Conservation (phyloP, 2,329 filamentous ascomycete species). For the Colletotrichum brevisporum region DNA sequence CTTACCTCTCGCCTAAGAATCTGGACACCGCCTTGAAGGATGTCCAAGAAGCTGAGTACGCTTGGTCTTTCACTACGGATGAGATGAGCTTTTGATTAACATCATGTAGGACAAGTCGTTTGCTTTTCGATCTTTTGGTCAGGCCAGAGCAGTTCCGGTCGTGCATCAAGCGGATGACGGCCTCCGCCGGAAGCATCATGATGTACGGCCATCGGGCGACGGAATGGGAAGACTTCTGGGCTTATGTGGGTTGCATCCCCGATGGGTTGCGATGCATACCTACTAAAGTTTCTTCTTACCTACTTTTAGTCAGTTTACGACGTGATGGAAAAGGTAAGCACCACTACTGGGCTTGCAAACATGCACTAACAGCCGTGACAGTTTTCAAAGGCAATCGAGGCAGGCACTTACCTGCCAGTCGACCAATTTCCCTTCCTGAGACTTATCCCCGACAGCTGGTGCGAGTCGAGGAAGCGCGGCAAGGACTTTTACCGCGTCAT, state of each 20-base stretch:
- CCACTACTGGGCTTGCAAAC: neutral
- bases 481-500: conserved; percentile 55
- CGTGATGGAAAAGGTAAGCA: conserved; percentile 3
- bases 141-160: conserved; percentile 15
- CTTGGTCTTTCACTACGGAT: neutral
- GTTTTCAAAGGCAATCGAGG: conserved; percentile 57
- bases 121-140: conserved; percentile 24
- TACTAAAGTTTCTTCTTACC: neutral
- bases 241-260: neutral
- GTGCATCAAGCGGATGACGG: conserved; percentile 19
- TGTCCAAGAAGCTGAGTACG: conserved; percentile 62
- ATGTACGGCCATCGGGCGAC: conserved; percentile 18
- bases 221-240: conserved; percentile 28
- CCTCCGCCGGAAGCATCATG: conserved; percentile 17
- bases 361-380: neutral
- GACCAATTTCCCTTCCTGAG: conserved; percentile 62
- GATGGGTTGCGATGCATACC: fast-evolving
- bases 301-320: conserved; percentile 13
- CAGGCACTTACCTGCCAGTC: conserved; percentile 63
- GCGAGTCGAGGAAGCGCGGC: conserved; percentile 55
- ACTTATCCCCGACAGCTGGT: conserved; percentile 57
- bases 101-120: neutral
- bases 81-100: neutral
- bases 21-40: conserved; percentile 58
- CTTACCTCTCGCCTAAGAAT: conserved; percentile 60